These are phyloP conservation scores for Sporothrix globosa DNA, from an alignment of 2,329 filamentous ascomycete genomes.

Conservation along the genomic window DNA sequence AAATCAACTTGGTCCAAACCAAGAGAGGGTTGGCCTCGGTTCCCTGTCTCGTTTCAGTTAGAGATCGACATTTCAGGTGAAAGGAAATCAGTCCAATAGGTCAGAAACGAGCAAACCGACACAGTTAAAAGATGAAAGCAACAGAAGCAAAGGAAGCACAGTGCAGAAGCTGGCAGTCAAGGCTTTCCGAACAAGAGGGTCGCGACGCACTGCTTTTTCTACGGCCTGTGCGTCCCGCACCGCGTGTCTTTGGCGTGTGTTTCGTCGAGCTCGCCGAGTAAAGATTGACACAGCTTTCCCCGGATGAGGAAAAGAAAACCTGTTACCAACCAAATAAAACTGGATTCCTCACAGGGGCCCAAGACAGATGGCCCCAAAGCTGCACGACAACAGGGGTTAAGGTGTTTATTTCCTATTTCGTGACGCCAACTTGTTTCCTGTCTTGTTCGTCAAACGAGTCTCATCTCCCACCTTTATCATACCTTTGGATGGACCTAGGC, in stretches of 20 bases:
- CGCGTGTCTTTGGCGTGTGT: neutral
- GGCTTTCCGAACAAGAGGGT: neutral
- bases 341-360: constrained; percentile 12
- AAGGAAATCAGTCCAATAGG: neutral
- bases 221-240: neutral
- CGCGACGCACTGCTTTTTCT: neutral
- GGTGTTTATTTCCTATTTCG: constrained; percentile 10
- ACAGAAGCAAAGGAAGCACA: neutral
- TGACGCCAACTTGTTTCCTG: too few relatives aligned
- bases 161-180: constrained; percentile 1
- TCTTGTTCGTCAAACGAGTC: neutral
- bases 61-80: constrained; percentile 1
- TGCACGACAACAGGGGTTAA: neutral
- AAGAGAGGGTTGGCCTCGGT: constrained; percentile 2
- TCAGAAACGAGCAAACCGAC: neutral
- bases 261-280: too few relatives aligned
- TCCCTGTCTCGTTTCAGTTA: constrained; percentile 12
- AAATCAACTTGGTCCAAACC: neutral
- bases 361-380: neutral
- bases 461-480: neutral
- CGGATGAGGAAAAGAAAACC: constrained; percentile 11
- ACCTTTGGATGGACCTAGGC: neutral
- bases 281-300: neutral
- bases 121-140: too few relatives aligned
- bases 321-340: neutral